Base-by-base conservation (phyloP, 371 early-diverging fungal genomes). In the Umbelopsis sp. region DNA sequence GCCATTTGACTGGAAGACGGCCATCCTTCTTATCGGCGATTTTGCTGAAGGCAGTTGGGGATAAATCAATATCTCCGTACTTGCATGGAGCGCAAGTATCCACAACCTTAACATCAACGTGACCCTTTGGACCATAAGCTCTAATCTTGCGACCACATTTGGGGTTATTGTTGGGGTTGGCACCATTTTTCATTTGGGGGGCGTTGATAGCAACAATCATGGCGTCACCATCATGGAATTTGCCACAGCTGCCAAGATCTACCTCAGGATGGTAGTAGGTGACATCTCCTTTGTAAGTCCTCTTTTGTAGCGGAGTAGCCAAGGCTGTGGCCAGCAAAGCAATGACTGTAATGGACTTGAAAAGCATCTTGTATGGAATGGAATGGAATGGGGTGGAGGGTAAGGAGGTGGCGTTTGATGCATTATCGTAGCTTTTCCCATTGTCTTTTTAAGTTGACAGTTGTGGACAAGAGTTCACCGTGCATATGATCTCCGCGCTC, bases 31-130 rank as follows among this genome's bases (percentile, higher is more conserved):
- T 57, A 14, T 78, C 68, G 57, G 78, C 81, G 44, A 83, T 66
- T 63, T 75, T 72, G 24, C 67, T 66, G 70, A 83, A 83, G 12
- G 83, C 83, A 51, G 70, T 73, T 65, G 81, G 80, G 14, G 83
- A 79, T 41, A 83, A 72, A 63, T 83, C 83, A 65, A 83, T 83
- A 57, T 78, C 74, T 48, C 76, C 74, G 32, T 77, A 74, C 51
- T 72, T 67, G 67, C 83, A 83, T n/a, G 74, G 78, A 50, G 83
- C 83, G 65, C 83, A 83, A 51, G 79, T 77, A 66, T 83, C 83
- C 46, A 83, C 80, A 65, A 80, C 76, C 70, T 75, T 80, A 53
- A 83, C 80, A 66, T 73, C 63, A 44, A 79, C 77, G 18, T 57
- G 57, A 29, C 57, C 65, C 66, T 50, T 48, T 4, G 51, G 66